These are phyloP conservation scores for Suhomyces xylopsoci DNA, from an alignment of 805 yeast genomes.

Conservation along the genomic window DNA sequence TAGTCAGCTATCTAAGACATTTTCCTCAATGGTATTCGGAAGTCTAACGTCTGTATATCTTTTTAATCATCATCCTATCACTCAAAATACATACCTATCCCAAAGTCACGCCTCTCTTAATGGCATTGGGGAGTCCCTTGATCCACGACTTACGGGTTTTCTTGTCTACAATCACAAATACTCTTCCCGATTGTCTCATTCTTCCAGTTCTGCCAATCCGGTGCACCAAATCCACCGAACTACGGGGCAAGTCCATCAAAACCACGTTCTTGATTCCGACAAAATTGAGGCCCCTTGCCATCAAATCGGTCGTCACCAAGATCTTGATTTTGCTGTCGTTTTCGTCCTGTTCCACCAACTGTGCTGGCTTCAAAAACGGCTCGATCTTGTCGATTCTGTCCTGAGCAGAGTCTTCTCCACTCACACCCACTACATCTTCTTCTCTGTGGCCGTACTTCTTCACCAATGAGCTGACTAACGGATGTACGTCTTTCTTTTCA, in stretches of 20 bases:
- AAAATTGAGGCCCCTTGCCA: conserved; percentile 89
- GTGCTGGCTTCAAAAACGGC: conserved; percentile 65
- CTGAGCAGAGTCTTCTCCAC: conserved; percentile 60
- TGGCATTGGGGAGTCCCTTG: conserved; percentile 70
- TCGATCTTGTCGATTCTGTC: conserved; percentile 57
- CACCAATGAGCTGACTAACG: conserved; percentile 53
- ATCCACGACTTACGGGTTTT: conserved; percentile 74
- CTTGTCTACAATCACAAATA: conserved; percentile 71
- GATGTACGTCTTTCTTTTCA: conserved; percentile 58
- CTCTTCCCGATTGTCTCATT: conserved; percentile 86
- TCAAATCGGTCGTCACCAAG: conserved; percentile 80
- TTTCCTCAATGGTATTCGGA: conserved; percentile 35
- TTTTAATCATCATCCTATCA: conserved; percentile 29
- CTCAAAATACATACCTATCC: conserved; percentile 16
- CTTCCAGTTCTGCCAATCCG: conserved; percentile 94
- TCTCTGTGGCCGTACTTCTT: conserved; percentile 32
- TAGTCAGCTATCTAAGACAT: conserved; percentile 28
- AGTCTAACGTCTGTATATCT: conserved; percentile 43
- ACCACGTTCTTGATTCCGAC: conserved; percentile 76
- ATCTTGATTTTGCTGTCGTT: conserved; percentile 51
- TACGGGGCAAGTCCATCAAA: conserved; percentile 79
- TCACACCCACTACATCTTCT: conserved; percentile 58
- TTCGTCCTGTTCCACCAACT: conserved; percentile 30
- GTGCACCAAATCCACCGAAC: conserved; percentile 83
- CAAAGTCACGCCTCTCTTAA: conserved; percentile 47